Evolutionary conservation across 1,284 basidiomycete species (phyloP).

Genomic region (Acaromyces ingoldii): DNA sequence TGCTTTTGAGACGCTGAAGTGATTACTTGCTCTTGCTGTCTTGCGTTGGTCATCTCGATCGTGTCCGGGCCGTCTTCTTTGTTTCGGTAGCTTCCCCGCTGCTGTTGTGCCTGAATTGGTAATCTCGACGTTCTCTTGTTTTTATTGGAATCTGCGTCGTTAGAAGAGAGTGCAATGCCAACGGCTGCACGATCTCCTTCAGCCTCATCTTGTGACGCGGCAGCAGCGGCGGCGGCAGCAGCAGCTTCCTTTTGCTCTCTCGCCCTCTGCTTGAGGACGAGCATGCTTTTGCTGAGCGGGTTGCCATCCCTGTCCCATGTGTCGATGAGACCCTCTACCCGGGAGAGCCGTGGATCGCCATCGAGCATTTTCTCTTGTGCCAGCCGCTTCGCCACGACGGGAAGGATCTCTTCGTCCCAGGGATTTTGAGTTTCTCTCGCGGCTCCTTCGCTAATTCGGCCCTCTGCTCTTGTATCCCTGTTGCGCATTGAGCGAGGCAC

Average conservation of each 20-base stretch:
- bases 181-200: background rate
- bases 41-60: background rate
- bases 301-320: conserved; percentile 37
- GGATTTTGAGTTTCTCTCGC: background rate
- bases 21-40: background rate
- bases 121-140: background rate
- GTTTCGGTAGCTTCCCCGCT: background rate
- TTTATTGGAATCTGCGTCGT: background rate
- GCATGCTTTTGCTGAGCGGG: conserved; percentile 26
- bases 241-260: conserved; percentile 6
- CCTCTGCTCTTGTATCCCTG: no score
- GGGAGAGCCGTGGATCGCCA: conserved; percentile 16
- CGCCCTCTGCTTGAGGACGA: conserved; percentile 5
- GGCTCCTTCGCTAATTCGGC: background rate
- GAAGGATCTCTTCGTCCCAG: conserved; percentile 41
- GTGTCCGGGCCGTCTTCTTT: background rate
- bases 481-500: conserved; percentile 6
- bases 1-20: no score
- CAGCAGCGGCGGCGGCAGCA: conserved; percentile 5
- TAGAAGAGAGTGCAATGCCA: background rate
- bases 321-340: conserved; percentile 36
- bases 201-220: background rate
- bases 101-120: background rate
- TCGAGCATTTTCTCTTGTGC: conserved; percentile 29
- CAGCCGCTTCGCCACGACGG: conserved; percentile 29